These are phyloP conservation scores for Microdochium paspali DNA, from an alignment of 2,329 filamentous ascomycete genomes.

Conservation along the genomic window DNA sequence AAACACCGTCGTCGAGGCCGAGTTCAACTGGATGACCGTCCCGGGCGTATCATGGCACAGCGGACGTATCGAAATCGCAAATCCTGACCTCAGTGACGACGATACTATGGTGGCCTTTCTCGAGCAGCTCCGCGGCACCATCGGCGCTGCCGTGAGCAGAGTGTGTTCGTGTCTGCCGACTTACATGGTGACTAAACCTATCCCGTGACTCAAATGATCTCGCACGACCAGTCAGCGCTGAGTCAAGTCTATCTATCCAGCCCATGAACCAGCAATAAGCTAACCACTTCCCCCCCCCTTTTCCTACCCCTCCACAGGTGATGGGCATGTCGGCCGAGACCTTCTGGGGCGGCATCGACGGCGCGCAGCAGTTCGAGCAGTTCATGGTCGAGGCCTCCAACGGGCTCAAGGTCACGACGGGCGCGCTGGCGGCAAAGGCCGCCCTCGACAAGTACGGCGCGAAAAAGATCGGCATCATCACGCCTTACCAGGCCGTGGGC, in stretches of 20 bases:
- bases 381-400: slow-evolving; percentile 18
- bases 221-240: too few relatives aligned
- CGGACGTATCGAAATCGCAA: slow-evolving; percentile 18
- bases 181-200: slow-evolving; percentile 15
- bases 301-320: slow-evolving; percentile 1
- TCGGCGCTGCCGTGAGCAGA: slow-evolving; percentile 15
- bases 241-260: not conserved
- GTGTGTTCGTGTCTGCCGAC: slow-evolving; percentile 17
- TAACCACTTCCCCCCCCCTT: not conserved
- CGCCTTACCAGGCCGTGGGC: slow-evolving; percentile 18
- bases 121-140: slow-evolving; percentile 15
- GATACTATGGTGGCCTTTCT: slow-evolving; percentile 19
- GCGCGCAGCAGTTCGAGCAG: slow-evolving; percentile 17
- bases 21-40: slow-evolving; percentile 20
- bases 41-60: slow-evolving; percentile 20
- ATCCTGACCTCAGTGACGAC: slow-evolving; percentile 17
- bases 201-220: too few relatives aligned
- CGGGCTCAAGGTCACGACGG: slow-evolving; percentile 17
- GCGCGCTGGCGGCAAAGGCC: slow-evolving; percentile 18
- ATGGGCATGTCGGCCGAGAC: slow-evolving; percentile 23
- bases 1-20: slow-evolving; percentile 23
- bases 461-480: slow-evolving; percentile 20
- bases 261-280: too few relatives aligned
- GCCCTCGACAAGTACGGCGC: slow-evolving; percentile 16
- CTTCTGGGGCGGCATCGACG: slow-evolving; percentile 20